Conservation (phyloP, 2,329 filamentous ascomycete genomes). For the Zymoseptoria passerinii region DNA sequence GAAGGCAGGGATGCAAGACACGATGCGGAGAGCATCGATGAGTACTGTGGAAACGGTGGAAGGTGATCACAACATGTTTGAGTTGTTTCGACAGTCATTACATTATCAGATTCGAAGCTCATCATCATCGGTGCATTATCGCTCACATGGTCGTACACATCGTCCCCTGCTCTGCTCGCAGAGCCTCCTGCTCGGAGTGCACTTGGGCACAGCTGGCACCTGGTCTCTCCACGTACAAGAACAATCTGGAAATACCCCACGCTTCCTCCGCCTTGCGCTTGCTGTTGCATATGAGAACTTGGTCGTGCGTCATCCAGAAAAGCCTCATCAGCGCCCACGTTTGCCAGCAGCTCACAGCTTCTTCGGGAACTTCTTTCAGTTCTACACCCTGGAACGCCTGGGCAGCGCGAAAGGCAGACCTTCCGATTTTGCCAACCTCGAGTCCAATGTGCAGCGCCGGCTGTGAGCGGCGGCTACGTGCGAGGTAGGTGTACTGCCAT, state of each 20-base stretch:
- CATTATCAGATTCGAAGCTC: too few species aligned
- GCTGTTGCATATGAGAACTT: background rate
- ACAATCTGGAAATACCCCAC: background rate
- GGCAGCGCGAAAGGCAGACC: background rate
- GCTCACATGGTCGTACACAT: background rate
- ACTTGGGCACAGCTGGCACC: background rate
- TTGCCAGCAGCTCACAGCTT: background rate
- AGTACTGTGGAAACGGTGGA: too few species aligned
- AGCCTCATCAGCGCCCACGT: background rate
- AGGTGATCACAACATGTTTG: too few species aligned
- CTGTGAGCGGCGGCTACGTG: background rate
- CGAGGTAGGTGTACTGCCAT: background rate
- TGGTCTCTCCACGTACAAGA: background rate
- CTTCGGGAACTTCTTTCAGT: background rate
- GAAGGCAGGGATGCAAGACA: too few species aligned
- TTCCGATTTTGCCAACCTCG: background rate
- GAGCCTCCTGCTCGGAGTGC: background rate
- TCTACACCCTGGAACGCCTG: background rate
- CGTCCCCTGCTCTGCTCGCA: background rate
- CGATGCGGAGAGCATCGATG: too few species aligned
- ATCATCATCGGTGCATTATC: too few species aligned
- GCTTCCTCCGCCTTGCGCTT: background rate
- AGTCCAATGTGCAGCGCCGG: background rate
- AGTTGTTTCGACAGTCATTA: too few species aligned
- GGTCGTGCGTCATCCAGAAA: background rate